A percentile compares a stretch with the other conserved stretches of the same genome.
phyloP scores from a whole-genome alignment of 2,329 filamentous ascomycete species.

The Fusarium annulatum region DNA sequence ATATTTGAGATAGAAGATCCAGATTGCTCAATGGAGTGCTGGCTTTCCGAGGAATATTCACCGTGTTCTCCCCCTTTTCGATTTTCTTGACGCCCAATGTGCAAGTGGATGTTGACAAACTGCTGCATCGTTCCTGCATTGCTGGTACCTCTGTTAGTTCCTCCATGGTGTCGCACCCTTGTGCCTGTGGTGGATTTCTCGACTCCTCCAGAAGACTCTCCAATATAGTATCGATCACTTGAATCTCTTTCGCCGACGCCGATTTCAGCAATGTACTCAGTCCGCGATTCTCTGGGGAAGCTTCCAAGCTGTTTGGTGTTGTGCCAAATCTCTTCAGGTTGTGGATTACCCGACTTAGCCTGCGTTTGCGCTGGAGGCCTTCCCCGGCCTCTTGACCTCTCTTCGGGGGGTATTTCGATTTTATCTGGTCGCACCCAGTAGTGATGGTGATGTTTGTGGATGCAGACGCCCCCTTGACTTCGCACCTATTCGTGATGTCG shows the following conservation, averaged over 20 bases:
- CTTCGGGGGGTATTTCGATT: constrained; percentile 31
- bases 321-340: constrained; percentile 34
- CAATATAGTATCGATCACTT: constrained; percentile 49
- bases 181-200: constrained; percentile 21
- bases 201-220: constrained; percentile 20
- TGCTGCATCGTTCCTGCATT: constrained; percentile 32
- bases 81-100: neutral
- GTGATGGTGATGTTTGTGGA: constrained; percentile 72
- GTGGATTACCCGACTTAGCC: constrained; percentile 36
- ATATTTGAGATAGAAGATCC: neutral
- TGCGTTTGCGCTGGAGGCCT: constrained; percentile 12
- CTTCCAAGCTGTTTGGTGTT: constrained; percentile 28
- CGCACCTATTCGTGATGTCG: constrained; percentile 38
- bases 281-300: constrained; percentile 32
- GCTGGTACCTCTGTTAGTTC: neutral
- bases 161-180: constrained; percentile 8
- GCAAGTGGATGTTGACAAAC: constrained; percentile 45
- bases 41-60: neutral
- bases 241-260: constrained; percentile 25
- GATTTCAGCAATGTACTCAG: constrained; percentile 46
- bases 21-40: neutral
- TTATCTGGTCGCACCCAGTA: constrained; percentile 62
- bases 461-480: constrained; percentile 52
- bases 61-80: neutral
- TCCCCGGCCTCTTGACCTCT: neutral